Conservation (phyloP, 805 yeast species). For the Blastobotrys americana region DNA sequence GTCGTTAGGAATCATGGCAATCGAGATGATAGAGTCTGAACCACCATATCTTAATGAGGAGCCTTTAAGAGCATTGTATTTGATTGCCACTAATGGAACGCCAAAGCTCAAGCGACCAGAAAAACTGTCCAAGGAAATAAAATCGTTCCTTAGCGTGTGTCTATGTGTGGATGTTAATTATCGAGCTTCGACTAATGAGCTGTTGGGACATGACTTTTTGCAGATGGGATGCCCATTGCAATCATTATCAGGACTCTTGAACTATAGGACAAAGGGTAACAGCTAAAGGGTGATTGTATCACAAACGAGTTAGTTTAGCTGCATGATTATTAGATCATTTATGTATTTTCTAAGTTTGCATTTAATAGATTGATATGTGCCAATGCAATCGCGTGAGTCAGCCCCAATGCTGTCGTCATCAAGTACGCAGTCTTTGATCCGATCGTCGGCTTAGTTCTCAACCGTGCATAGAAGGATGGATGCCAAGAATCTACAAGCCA, state of each 20-base stretch:
- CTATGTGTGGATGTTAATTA: conserved; percentile 76
- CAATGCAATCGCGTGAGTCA: too few species aligned
- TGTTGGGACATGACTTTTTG: conserved; percentile 55
- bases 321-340: too few species aligned
- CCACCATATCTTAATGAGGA: conserved; percentile 79
- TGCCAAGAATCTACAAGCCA: too few species aligned
- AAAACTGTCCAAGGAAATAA: conserved; percentile 56
- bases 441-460: too few species aligned
- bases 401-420: too few species aligned
- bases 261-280: conserved; percentile 15
- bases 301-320: too few species aligned
- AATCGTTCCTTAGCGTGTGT: conserved; percentile 66
- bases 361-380: too few species aligned
- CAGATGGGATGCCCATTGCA: conserved; percentile 20
- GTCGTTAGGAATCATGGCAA: conserved; percentile 80
- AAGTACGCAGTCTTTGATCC: too few species aligned
- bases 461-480: too few species aligned
- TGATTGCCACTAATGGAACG: conserved; percentile 83
- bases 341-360: too few species aligned
- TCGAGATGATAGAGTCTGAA: conserved; percentile 81
- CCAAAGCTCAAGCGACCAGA: conserved; percentile 90
- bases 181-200: conserved; percentile 69
- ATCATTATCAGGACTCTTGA: conserved; percentile 17
- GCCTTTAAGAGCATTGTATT: conserved; percentile 66
- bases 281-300: too few species aligned